These are phyloP conservation scores for Pichia paraexigua DNA, from an alignment of 805 yeast species.

Conservation along the genomic window DNA sequence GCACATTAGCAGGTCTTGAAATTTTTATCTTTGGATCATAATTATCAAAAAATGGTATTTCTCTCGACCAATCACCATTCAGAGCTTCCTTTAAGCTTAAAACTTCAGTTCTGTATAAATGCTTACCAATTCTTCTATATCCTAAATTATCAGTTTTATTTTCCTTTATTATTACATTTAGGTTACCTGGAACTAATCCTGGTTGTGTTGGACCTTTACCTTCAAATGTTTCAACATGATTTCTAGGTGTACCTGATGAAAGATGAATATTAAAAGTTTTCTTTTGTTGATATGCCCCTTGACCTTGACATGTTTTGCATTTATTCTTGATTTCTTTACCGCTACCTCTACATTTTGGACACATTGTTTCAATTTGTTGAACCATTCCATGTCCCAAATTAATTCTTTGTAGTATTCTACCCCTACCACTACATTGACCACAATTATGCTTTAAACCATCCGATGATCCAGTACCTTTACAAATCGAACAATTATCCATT, in stretches of 20 bases:
- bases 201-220: constrained; percentile 86
- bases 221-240: constrained; percentile 45
- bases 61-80: constrained; percentile 73
- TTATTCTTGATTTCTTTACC: constrained; percentile 59
- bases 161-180: constrained; percentile 57
- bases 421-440: constrained; percentile 65
- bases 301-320: constrained; percentile 68
- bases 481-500: constrained; percentile 67
- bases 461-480: constrained; percentile 79
- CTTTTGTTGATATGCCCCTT: constrained; percentile 46
- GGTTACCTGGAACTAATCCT: constrained; percentile 74
- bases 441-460: constrained; percentile 70
- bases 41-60: constrained; percentile 58
- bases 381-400: constrained; percentile 88
- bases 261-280: constrained; percentile 56
- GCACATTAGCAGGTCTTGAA: constrained; percentile 41
- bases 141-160: constrained; percentile 56
- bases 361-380: constrained; percentile 72
- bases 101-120: constrained; percentile 76
- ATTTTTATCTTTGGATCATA: constrained; percentile 40
- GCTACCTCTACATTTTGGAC: constrained; percentile 73
- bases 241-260: constrained; percentile 63
- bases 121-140: constrained; percentile 67
- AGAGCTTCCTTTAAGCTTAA: constrained; percentile 65
- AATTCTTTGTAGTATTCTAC: constrained; percentile 53